These are phyloP conservation scores for Naganishia randhawae DNA, from an alignment of 768 basidiomycete genomes.

Conservation along the genomic window DNA sequence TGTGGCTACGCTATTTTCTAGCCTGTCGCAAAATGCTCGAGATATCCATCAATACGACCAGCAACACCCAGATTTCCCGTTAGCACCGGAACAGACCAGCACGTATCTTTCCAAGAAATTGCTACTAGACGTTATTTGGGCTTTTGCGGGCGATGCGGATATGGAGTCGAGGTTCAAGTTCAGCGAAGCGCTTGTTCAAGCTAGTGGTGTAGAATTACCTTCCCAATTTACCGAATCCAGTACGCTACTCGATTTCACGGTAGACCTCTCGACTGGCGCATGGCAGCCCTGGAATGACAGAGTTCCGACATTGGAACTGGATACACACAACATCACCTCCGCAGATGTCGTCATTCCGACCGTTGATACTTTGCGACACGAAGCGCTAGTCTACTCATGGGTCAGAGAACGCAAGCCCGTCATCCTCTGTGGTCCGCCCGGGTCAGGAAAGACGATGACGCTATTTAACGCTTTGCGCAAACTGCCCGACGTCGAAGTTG, in stretches of 20 bases:
- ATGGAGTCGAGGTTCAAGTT: conserved; percentile 81
- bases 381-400: conserved; percentile 98
- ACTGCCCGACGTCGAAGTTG: conserved; percentile 97
- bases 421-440: conserved; percentile 98
- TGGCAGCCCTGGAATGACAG: conserved; percentile 89
- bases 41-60: conserved; percentile 91
- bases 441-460: conserved; percentile 99
- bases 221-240: conserved; percentile 62
- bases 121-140: conserved; percentile 91
- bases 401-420: conserved; percentile 96
- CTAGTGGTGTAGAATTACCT: conserved; percentile 86
- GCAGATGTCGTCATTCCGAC: conserved; percentile 97
- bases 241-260: conserved; percentile 83
- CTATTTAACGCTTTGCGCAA: conserved; percentile 95
- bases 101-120: conserved; percentile 86
- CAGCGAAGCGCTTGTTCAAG: conserved; percentile 77
- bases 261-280: conserved; percentile 75
- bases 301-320: conserved; percentile 93
- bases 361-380: conserved; percentile 95
- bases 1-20: conserved; percentile 91
- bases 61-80: conserved; percentile 91
- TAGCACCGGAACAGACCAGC: conserved; percentile 75
- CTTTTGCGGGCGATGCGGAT: conserved; percentile 94
- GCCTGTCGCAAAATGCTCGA: conserved; percentile 91
- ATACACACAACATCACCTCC: conserved; percentile 90